Percentiles rank a stretch among this genome's conserved stretches.
Evolutionary conservation across 1,139 yeast genomes (phyloP).

Genomic region (Nakaseomyces bracarensis): DNA sequence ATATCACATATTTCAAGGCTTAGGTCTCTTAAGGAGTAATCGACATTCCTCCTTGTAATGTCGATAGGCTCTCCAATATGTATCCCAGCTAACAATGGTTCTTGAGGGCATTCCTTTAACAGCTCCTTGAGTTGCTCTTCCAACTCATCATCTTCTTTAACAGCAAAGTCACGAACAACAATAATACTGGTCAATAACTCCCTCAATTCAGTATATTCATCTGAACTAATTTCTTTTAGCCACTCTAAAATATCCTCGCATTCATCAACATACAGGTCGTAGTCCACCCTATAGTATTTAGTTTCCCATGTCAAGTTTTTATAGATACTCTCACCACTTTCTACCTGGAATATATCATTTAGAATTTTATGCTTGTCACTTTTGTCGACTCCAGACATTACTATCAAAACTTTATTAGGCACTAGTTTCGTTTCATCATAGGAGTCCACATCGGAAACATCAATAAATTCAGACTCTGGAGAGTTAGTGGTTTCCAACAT

Average conservation of each 20-base stretch:
- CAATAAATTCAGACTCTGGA: neutral
- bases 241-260: slow-evolving; percentile 22
- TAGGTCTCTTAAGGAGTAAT: neutral
- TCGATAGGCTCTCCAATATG: slow-evolving; percentile 1
- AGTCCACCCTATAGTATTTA: slow-evolving; percentile 25
- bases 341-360: neutral
- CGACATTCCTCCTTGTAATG: neutral
- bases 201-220: slow-evolving; percentile 25
- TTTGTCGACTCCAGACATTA: neutral
- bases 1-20: neutral
- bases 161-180: slow-evolving; percentile 12
- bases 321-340: neutral
- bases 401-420: slow-evolving; percentile 2
- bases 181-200: slow-evolving; percentile 29
- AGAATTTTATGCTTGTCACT: neutral
- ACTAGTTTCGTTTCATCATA: neutral
- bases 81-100: neutral
- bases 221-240: slow-evolving; percentile 21
- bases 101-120: slow-evolving; percentile 2
- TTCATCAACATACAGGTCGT: slow-evolving; percentile 31
- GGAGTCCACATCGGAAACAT: neutral
- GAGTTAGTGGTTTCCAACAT: neutral
- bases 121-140: slow-evolving; percentile 16
- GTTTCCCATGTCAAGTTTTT: slow-evolving; percentile 25
- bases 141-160: slow-evolving; percentile 9